These are phyloP conservation scores for Scheffersomyces ergatensis DNA, from an alignment of 805 yeast genomes.

Conservation along the genomic window DNA sequence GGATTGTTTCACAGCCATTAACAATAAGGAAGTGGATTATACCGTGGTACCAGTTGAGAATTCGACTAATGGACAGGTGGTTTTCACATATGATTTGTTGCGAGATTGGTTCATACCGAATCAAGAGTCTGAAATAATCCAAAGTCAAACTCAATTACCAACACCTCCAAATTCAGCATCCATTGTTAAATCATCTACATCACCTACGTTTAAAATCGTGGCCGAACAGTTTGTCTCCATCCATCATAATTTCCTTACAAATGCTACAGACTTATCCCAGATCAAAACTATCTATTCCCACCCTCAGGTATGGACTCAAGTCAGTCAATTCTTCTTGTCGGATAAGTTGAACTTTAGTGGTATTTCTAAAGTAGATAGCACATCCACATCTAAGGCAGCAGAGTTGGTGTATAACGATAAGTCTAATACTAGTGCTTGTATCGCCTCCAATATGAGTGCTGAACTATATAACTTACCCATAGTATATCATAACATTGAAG, in stretches of 20 bases:
- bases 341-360: constrained; percentile 22
- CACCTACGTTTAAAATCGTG: constrained; percentile 47
- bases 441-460: constrained; percentile 71
- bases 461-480: constrained; percentile 57
- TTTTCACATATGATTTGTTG: constrained; percentile 76
- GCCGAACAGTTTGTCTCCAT: constrained; percentile 83
- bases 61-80: constrained; percentile 93
- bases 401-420: constrained; percentile 47
- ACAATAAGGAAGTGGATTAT: constrained; percentile 48
- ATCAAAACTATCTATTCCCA: constrained; percentile 75
- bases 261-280: constrained; percentile 38
- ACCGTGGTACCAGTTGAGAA: constrained; percentile 90
- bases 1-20: constrained; percentile 62
- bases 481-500: constrained; percentile 60
- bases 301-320: constrained; percentile 98
- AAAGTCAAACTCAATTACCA: not conserved
- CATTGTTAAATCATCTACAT: not conserved
- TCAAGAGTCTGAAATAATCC: not conserved
- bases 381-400: constrained; percentile 87
- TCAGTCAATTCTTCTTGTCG: constrained; percentile 49
- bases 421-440: constrained; percentile 55
- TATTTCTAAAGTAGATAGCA: constrained; percentile 52
- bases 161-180: constrained; percentile 15
- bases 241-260: constrained; percentile 68
- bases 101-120: constrained; percentile 57